A percentile compares a stretch with the other conserved stretches of the same genome.
phyloP scores from a whole-genome alignment of 2,329 filamentous ascomycete genomes.

The Epichloe typhina region DNA sequence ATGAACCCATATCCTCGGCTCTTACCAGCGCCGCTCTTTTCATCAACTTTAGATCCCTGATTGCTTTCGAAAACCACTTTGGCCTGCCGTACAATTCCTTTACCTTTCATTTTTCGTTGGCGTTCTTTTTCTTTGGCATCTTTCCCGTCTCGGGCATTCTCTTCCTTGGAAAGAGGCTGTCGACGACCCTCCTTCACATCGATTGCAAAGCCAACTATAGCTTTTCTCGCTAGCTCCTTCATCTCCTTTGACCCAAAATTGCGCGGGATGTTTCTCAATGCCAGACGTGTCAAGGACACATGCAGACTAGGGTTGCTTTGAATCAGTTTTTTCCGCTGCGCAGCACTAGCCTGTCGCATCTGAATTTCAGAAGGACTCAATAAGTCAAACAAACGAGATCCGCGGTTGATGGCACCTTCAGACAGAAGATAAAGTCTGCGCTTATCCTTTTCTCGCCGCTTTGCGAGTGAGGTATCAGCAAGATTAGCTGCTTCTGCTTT shows the following conservation, averaged over 20 bases:
- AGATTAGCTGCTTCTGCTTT: constrained; percentile 68
- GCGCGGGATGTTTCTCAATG: constrained; percentile 80
- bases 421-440: constrained; percentile 75
- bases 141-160: constrained; percentile 65
- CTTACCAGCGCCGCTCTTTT: constrained; percentile 63
- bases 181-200: constrained; percentile 73
- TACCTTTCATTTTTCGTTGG: constrained; percentile 66
- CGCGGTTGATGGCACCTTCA: constrained; percentile 71
- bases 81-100: constrained; percentile 78
- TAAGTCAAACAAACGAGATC: constrained; percentile 62
- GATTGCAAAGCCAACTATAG: constrained; percentile 84
- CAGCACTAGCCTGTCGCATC: constrained; percentile 75
- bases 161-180: constrained; percentile 75
- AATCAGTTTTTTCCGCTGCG: constrained; percentile 71
- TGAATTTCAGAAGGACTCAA: constrained; percentile 70
- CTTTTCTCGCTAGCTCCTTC: constrained; percentile 80
- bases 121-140: constrained; percentile 68
- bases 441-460: constrained; percentile 69
- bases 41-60: constrained; percentile 71
- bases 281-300: constrained; percentile 77
- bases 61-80: constrained; percentile 89
- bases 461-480: constrained; percentile 51
- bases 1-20: constrained; percentile 95
- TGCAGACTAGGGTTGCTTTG: constrained; percentile 84
- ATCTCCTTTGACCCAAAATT: constrained; percentile 74